These are phyloP conservation scores for Isatis tinctoria DNA, from an alignment of 345 rosid genomes.

Conservation along the genomic window DNA sequence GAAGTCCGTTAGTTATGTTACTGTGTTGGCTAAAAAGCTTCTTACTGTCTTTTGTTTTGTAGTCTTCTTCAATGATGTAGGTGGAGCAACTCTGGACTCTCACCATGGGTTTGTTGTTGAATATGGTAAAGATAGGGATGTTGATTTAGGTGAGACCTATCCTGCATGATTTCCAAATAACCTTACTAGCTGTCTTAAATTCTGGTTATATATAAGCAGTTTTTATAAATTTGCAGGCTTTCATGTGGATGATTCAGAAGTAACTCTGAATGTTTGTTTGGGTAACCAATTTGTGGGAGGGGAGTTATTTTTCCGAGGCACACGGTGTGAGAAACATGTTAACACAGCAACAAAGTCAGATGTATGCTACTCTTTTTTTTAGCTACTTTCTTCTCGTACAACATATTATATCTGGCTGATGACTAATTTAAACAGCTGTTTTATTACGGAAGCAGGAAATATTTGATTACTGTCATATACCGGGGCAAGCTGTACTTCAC, in stretches of 20 bases:
- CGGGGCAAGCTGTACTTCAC: conserved; percentile 88
- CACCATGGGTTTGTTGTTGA: conserved; percentile 99
- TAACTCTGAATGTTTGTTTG: conserved; percentile 92
- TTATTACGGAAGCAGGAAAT: conserved; percentile 50
- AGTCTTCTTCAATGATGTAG: conserved; percentile 94
- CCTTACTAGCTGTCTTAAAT: background rate
- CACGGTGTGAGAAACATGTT: conserved; percentile 91
- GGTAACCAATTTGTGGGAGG: conserved; percentile 91
- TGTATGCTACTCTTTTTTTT: conserved; percentile 45
- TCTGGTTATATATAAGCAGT: background rate
- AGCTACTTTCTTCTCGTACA: conserved; percentile 4
- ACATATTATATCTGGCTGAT: background rate
- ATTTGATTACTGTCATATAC: conserved; percentile 67
- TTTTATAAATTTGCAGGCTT: conserved; percentile 53
- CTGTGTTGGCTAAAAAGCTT: background rate
- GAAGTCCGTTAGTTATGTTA: background rate
- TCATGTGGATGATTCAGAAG: conserved; percentile 98
- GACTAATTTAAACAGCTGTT: background rate
- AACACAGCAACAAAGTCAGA: conserved; percentile 67
- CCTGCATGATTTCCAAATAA: background rate
- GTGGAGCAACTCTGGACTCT: conserved; percentile 88
- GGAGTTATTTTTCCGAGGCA: conserved; percentile 82
- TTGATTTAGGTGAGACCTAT: conserved; percentile 69
- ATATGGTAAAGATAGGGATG: conserved; percentile 83
- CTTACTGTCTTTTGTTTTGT: conserved; percentile 21